phyloP scores from a whole-genome alignment of 2,329 filamentous ascomycete species.

The Trichophaea hybrida region DNA sequence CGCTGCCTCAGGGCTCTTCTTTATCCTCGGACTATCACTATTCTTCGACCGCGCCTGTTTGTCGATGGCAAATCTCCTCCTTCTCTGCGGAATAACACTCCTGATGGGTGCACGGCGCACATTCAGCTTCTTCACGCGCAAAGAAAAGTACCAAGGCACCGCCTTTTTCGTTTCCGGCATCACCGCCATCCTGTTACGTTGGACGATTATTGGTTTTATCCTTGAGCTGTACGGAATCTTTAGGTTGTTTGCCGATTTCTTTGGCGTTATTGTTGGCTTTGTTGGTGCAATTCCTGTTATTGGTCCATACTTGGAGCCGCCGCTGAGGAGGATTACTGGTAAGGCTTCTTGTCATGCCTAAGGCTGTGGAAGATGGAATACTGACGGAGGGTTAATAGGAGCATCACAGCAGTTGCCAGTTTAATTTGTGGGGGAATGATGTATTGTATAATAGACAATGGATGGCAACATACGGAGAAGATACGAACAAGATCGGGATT shows the following conservation, averaged over 20 bases:
- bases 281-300: slow-evolving; percentile 22
- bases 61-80: slow-evolving; percentile 49
- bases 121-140: slow-evolving; percentile 81
- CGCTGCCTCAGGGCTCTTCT: slow-evolving; percentile 72
- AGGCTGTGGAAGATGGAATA: background rate
- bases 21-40: slow-evolving; percentile 83
- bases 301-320: slow-evolving; percentile 20
- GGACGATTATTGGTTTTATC: slow-evolving; percentile 80
- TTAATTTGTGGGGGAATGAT: slow-evolving; percentile 1
- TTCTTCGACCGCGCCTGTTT: slow-evolving; percentile 83
- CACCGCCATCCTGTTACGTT: slow-evolving; percentile 69
- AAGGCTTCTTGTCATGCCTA: background rate
- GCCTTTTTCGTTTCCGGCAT: slow-evolving; percentile 76
- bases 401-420: slow-evolving; percentile 19
- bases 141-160: slow-evolving; percentile 83
- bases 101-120: slow-evolving; percentile 92
- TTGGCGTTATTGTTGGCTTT: slow-evolving; percentile 67
- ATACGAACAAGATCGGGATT: background rate
- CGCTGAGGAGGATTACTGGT: slow-evolving; percentile 20
- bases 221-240: slow-evolving; percentile 89
- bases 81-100: slow-evolving; percentile 87
- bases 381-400: slow-evolving; percentile 1
- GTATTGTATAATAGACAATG: background rate
- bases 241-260: slow-evolving; percentile 88
- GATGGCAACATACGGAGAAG: background rate